phyloP scores from a whole-genome alignment of 305 asterid species.

The Fraxinus xanthoxyloides region DNA sequence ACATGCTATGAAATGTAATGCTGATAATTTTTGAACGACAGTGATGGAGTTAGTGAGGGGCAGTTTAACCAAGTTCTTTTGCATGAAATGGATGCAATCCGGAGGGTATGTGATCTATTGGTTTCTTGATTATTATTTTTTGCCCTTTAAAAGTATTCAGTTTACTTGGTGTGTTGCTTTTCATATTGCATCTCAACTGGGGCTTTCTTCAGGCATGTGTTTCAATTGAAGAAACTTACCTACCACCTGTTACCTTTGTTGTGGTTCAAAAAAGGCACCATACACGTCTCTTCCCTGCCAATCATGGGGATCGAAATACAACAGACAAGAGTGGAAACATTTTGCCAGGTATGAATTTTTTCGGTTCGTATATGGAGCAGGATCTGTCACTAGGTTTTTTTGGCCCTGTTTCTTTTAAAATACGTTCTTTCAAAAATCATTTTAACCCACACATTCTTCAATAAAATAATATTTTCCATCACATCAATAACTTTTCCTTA shows the following conservation, averaged over 20 bases:
- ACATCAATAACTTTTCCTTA: too few species aligned
- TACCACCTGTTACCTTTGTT: slow-evolving; percentile 65
- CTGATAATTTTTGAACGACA: slow-evolving; percentile 20
- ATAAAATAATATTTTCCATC: too few species aligned
- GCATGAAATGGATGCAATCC: slow-evolving; percentile 62
- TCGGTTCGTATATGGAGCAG: background rate
- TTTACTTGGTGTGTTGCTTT: background rate
- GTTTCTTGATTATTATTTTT: background rate
- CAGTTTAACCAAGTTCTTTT: slow-evolving; percentile 72
- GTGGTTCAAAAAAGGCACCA: slow-evolving; percentile 95
- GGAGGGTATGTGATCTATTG: slow-evolving; percentile 41
- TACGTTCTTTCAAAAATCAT: too few species aligned
- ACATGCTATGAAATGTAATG: background rate
- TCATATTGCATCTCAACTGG: background rate
- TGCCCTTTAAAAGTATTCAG: background rate
- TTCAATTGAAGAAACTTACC: slow-evolving; percentile 46
- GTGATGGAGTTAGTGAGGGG: slow-evolving; percentile 93
- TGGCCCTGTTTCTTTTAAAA: too few species aligned
- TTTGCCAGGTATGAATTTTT: slow-evolving; percentile 50
- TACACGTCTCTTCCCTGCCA: slow-evolving; percentile 68
- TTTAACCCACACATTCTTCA: too few species aligned
- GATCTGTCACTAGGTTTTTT: background rate
- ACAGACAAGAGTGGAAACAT: slow-evolving; percentile 83
- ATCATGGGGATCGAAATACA: slow-evolving; percentile 32
- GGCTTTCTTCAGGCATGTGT: slow-evolving; percentile 59